A percentile compares a stretch with the other conserved stretches of the same genome.
Evolutionary conservation across 768 basidiomycete species (phyloP).

Genomic region (Kwoniella botswanensis): DNA sequence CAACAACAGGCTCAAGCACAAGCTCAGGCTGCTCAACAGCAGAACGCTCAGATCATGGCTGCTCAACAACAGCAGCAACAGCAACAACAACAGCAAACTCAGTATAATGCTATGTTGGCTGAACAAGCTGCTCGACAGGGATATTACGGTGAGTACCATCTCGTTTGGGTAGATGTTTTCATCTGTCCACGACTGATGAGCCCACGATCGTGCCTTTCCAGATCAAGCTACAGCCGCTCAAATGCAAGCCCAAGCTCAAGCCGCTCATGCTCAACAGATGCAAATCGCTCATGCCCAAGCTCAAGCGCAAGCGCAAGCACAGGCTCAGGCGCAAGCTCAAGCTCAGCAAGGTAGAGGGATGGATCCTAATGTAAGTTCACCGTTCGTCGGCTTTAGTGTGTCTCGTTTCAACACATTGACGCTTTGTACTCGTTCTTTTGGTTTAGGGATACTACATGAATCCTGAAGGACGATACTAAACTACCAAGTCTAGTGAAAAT

Average conservation of each 20-base stretch:
- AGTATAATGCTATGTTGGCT: constrained; percentile 50
- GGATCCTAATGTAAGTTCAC: constrained; percentile 34
- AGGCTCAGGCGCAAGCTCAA: constrained; percentile 43
- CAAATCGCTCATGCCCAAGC: constrained; percentile 51
- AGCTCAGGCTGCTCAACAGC: constrained; percentile 23
- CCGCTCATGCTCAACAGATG: constrained; percentile 47
- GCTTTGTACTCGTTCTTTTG: background rate
- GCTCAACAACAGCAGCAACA: constrained; percentile 48
- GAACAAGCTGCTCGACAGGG: constrained; percentile 42
- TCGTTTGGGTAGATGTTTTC: background rate
- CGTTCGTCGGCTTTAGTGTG: background rate
- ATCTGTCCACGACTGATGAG: background rate
- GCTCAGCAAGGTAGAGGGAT: constrained; percentile 32
- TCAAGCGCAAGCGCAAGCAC: constrained; percentile 39
- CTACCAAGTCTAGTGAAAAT: background rate
- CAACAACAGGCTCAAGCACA: constrained; percentile 41
- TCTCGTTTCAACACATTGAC: background rate
- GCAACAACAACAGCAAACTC: constrained; percentile 38
- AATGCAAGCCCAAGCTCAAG: constrained; percentile 46
- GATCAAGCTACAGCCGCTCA: constrained; percentile 41
- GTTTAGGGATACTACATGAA: constrained; percentile 51
- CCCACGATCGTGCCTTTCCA: background rate
- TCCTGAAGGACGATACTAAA: constrained; percentile 35
- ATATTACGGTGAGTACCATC: constrained; percentile 41
- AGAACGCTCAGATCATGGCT: constrained; percentile 25